Evolutionary conservation across 139 green algal species (phyloP).

Genomic region (Coelastrella sp.): DNA sequence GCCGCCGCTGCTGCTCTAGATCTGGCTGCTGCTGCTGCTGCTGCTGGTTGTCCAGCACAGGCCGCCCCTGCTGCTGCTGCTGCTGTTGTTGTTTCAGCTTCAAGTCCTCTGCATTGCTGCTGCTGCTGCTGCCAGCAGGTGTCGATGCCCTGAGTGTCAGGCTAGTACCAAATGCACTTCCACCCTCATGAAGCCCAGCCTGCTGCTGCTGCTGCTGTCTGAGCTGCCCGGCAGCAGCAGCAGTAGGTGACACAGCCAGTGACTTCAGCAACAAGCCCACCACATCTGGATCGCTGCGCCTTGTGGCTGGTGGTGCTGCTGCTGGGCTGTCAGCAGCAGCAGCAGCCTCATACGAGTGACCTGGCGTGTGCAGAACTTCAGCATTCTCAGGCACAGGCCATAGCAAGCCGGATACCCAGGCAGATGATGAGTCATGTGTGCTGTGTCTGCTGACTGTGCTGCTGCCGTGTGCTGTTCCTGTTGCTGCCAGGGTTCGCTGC

Average conservation of each 20-base stretch:
- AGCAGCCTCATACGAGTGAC: neutral
- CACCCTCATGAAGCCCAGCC: neutral
- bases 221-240: neutral
- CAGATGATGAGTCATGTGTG: neutral
- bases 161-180: neutral
- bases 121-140: neutral
- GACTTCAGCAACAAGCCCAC: neutral
- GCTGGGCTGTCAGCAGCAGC: neutral
- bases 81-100: neutral
- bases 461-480: neutral
- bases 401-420: neutral
- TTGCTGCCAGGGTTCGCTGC: neutral
- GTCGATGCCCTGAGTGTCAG: neutral
- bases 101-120: neutral
- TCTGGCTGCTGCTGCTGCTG: neutral
- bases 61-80: neutral
- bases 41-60: neutral
- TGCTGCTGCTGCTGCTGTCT: neutral
- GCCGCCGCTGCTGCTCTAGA: neutral
- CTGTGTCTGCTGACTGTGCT: neutral
- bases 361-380: neutral
- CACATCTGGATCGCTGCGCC: neutral
- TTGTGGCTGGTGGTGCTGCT: neutral
- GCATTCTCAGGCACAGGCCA: constrained; percentile 1
- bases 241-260: neutral